Conservation (phyloP, 257 asterid genomes). For the Lycium barbarum region DNA sequence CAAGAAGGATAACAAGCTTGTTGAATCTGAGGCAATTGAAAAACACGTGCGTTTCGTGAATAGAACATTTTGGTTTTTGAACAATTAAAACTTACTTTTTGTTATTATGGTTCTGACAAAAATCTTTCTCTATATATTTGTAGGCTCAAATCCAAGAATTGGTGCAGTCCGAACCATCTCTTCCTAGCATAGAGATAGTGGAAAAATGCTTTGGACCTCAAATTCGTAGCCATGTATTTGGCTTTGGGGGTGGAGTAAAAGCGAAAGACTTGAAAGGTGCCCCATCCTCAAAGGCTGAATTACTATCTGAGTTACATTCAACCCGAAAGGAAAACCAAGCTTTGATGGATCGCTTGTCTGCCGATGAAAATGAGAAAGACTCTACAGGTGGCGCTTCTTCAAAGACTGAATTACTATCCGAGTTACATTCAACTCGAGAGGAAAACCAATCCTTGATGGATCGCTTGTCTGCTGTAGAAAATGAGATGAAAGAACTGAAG, state of each 20-base stretch:
- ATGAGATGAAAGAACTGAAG: constrained; percentile 14
- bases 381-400: not conserved
- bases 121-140: not conserved
- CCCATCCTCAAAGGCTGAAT: not conserved
- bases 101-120: not conserved
- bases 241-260: constrained; percentile 22
- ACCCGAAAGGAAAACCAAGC: not conserved
- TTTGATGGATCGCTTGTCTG: not conserved
- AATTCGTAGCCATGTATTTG: constrained; percentile 25
- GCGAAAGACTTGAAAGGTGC: constrained; percentile 9
- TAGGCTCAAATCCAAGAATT: constrained; percentile 20
- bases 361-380: too few relatives aligned
- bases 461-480: constrained; percentile 18
- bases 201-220: constrained; percentile 26
- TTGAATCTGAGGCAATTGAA: not conserved
- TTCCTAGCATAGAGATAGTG: constrained; percentile 27
- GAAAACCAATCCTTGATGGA: not conserved
- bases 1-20: constrained; percentile 8
- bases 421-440: not conserved
- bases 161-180: constrained; percentile 11
- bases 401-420: not conserved
- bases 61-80: not conserved
- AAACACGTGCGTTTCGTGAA: not conserved
- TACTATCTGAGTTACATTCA: constrained; percentile 6
- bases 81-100: not conserved